Evolutionary conservation across 257 asterid genomes (phyloP).

Genomic region (Striga asiatica): DNA sequence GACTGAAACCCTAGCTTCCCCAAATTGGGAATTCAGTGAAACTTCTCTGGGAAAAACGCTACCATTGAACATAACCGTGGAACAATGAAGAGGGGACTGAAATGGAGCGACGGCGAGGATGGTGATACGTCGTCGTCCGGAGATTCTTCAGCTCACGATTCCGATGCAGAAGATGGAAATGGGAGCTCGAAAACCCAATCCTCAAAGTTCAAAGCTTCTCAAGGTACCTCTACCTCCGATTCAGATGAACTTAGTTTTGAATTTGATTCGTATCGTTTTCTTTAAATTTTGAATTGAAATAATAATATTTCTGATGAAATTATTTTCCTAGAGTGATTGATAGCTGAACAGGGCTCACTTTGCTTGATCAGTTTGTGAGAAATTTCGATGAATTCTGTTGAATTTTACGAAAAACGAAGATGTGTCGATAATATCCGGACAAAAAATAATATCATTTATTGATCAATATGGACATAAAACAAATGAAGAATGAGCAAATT

Average conservation of each 20-base stretch:
- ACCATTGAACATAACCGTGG: background rate
- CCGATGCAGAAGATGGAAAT: constrained; percentile 19
- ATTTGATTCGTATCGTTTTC: background rate
- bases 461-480: too few relatives aligned
- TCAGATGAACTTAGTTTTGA: background rate
- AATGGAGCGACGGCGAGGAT: constrained; percentile 41
- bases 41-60: background rate
- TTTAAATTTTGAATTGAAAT: too few relatives aligned
- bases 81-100: constrained; percentile 39
- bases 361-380: too few relatives aligned
- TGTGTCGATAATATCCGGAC: too few relatives aligned
- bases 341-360: too few relatives aligned
- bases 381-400: too few relatives aligned
- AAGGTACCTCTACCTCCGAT: constrained; percentile 16
- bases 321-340: too few relatives aligned
- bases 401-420: too few relatives aligned
- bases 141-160: constrained; percentile 24
- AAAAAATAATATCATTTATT: too few relatives aligned
- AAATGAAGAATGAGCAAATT: too few relatives aligned
- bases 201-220: constrained; percentile 33
- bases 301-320: too few relatives aligned
- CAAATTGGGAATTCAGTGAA: constrained; percentile 1
- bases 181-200: constrained; percentile 17
- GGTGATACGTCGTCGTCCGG: constrained; percentile 39
- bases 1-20: constrained; percentile 9